phyloP scores from a whole-genome alignment of 2,329 filamentous ascomycete species.

The Thermothelomyces thermophilus region DNA sequence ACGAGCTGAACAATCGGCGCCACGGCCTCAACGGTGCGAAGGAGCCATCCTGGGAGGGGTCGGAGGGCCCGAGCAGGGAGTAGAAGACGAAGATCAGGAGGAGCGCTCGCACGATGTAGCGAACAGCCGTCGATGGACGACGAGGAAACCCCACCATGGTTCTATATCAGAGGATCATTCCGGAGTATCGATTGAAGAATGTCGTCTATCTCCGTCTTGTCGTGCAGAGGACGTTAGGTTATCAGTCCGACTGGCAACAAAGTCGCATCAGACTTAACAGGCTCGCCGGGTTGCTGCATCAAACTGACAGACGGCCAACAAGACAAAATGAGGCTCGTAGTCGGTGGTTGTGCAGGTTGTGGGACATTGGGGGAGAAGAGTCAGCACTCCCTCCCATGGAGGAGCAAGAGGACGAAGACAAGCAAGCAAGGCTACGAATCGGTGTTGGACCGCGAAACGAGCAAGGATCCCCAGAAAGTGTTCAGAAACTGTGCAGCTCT shows the following conservation, averaged over 20 bases:
- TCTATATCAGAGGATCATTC: conserved; percentile 1
- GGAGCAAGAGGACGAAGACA: not conserved
- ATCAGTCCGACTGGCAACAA: not conserved
- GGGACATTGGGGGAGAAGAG: no score
- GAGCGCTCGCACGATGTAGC: conserved; percentile 32
- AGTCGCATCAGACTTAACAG: not conserved
- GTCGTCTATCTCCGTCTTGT: not conserved
- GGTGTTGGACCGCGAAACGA: not conserved
- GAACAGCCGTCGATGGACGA: conserved; percentile 34
- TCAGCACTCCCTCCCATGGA: no score
- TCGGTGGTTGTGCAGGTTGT: no score
- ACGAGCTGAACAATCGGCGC: conserved; percentile 15
- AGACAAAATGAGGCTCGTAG: no score
- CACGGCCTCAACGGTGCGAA: not conserved
- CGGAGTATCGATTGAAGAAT: not conserved
- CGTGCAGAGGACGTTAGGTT: not conserved
- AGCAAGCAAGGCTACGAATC: no score
- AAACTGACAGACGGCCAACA: no score
- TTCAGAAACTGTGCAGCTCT: not conserved
- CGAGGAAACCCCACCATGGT: conserved; percentile 32
- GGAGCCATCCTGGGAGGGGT: not conserved
- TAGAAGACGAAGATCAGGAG: conserved; percentile 32
- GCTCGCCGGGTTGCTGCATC: not conserved
- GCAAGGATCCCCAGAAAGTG: not conserved
- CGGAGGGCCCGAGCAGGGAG: conserved; percentile 23